Base-by-base conservation (phyloP, 2,329 filamentous ascomycete species). In the Dothideomycetidae sp. region DNA sequence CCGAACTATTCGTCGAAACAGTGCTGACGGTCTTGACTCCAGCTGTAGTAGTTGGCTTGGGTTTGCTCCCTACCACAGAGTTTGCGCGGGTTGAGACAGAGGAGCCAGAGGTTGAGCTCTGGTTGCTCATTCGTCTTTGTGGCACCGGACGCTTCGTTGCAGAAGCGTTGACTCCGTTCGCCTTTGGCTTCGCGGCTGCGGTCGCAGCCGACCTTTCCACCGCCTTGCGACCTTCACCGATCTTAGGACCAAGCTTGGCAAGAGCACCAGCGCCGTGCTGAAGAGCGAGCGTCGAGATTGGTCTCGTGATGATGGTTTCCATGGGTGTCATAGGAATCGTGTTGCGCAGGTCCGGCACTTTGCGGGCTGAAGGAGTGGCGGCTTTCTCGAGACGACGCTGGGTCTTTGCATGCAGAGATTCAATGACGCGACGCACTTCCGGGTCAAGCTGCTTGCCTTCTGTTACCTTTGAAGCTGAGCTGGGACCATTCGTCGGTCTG, bases 271-370 rank as follows among this genome's bases (percentile, higher is more conserved):
- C 29, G 10, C 36, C 36, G 17, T 29, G 33, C 17, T 57, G 53
- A 19, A 57, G 42, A 2, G 53, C 54, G 19, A 55, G 37, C 1
- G 54, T 57, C 15, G 46, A 53, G 5, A 58, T 33, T 7, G 55
- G 55, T 21, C 54, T 40, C 2, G 55, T 58, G 31, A 58, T 49
- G 28, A 52, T 49, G 16, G 52, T 47, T 29, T 56, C 50, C 35
- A 50, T 48, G 16, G 55, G 56, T 10, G 50, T 53, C 38, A 56
- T 42, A 3, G 53, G 52, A 31, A 54, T 41, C 2, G 50, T 44
- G 13, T 50, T 48, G 26, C 46, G 46, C 21, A 54, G 42, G 10
- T 42, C 46, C 17, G 47, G 39, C 3, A 41, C 42, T 7, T 38
- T 34, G 23, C 40, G 42, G 2, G 19, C 21, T 14, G 41, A 29